These are phyloP conservation scores for Lactarius tabidus DNA, from an alignment of 768 basidiomycete genomes.

Conservation along the genomic window DNA sequence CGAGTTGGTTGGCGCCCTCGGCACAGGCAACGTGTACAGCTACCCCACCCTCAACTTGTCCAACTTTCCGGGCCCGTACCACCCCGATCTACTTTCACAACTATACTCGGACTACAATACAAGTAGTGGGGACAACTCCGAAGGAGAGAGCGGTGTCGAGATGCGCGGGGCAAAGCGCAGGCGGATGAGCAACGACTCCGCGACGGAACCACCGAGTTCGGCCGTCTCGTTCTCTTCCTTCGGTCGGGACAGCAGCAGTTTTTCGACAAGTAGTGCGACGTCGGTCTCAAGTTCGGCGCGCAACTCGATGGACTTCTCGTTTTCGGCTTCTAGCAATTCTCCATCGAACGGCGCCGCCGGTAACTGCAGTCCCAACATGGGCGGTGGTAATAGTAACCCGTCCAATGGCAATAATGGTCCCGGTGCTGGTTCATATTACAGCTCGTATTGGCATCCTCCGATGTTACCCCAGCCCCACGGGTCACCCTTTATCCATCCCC, in stretches of 20 bases:
- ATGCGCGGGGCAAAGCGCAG: conserved; percentile 59
- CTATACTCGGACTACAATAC: conserved; percentile 54
- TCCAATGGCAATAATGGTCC: conserved; percentile 5
- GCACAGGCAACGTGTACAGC: conserved; percentile 31
- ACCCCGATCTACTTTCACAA: conserved; percentile 65
- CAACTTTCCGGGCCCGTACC: conserved; percentile 65
- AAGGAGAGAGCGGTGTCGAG: conserved; percentile 35
- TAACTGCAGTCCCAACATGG: conserved; percentile 13
- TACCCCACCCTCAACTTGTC: conserved; percentile 39
- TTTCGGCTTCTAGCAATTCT: conserved; percentile 43
- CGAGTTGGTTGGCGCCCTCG: conserved; percentile 49
- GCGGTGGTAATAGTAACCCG: neutral
- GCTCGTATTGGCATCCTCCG: conserved; percentile 73
- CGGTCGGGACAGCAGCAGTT: conserved; percentile 43
- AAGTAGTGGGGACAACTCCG: conserved; percentile 44
- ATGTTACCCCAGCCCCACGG: conserved; percentile 54
- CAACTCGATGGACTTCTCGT: conserved; percentile 63
- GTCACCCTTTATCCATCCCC: conserved; percentile 60
- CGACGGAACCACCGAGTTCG: conserved; percentile 52
- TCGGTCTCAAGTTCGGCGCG: conserved; percentile 55
- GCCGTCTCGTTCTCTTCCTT: conserved; percentile 57
- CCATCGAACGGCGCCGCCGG: conserved; percentile 42
- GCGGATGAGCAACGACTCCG: conserved; percentile 59
- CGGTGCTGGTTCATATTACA: conserved; percentile 40
- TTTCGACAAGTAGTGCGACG: conserved; percentile 41